Evolutionary conservation across 2,329 filamentous ascomycete species (phyloP).

Genomic region (Xylariaceae sp.): DNA sequence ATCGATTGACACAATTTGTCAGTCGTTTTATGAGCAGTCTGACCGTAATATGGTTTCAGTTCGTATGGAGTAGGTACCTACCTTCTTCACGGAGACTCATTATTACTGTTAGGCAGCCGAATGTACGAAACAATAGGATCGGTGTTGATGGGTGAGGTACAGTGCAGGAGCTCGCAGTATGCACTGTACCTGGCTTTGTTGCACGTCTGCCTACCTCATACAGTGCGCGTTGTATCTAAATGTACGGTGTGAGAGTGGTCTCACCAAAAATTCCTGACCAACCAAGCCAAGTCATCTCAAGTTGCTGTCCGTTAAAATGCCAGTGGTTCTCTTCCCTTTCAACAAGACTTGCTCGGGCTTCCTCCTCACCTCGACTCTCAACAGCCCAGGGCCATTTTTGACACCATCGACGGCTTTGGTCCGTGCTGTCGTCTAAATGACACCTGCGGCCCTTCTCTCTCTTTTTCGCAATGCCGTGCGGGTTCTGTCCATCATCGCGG

Average conservation of each 20-base stretch:
- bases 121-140: no score
- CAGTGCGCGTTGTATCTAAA: background rate
- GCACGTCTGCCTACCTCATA: background rate
- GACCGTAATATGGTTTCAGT: no score
- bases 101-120: no score
- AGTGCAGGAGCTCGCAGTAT: no score
- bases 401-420: slow-evolving; percentile 26
- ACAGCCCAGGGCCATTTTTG: slow-evolving; percentile 19
- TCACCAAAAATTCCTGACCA: background rate
- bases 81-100: no score
- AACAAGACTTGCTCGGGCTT: background rate
- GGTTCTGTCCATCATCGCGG: slow-evolving; percentile 57
- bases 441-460: slow-evolving; percentile 47
- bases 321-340: background rate
- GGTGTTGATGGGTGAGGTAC: no score
- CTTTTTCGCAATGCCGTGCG: slow-evolving; percentile 53
- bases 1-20: no score
- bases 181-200: no score
- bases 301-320: background rate
- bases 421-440: slow-evolving; percentile 45
- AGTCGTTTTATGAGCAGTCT: no score
- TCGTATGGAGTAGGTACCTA: no score
- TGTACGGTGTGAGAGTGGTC: background rate
- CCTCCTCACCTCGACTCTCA: background rate
- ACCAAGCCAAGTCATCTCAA: background rate